Percentiles rank a stretch among this genome's conserved stretches.
phyloP scores from a whole-genome alignment of 2,329 filamentous ascomycete species.

The Colletotrichum spinosum region DNA sequence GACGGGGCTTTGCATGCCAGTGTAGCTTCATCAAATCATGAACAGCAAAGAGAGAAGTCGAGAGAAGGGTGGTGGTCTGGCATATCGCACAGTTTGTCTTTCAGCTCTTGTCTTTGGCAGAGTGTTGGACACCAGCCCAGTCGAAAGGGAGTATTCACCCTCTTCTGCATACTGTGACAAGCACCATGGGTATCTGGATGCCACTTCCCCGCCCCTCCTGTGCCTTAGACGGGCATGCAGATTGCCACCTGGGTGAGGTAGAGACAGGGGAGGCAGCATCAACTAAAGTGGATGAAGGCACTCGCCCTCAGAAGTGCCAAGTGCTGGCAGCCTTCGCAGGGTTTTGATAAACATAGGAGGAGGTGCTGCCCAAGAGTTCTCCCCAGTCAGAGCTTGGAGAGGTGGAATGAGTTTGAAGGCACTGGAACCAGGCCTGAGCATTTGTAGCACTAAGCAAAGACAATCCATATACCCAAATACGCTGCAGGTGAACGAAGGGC shows the following conservation, averaged over 20 bases:
- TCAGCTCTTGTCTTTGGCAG: conserved; percentile 30
- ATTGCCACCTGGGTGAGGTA: conserved; percentile 23
- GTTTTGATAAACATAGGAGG: no score
- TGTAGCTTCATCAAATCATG: conserved; percentile 16
- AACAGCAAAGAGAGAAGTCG: conserved; percentile 32
- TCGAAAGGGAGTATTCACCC: conserved; percentile 26
- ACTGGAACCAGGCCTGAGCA: no score
- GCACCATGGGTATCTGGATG: conserved; percentile 14
- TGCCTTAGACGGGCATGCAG: conserved; percentile 8
- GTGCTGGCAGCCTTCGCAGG: no score
- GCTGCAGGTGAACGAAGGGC: no score
- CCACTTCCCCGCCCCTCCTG: conserved; percentile 7
- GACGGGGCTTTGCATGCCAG: conserved; percentile 22
- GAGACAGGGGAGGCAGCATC: conserved; percentile 28
- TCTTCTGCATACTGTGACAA: conserved; percentile 29
- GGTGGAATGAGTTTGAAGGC: no score
- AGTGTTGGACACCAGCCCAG: conserved; percentile 10
- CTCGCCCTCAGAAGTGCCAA: no score
- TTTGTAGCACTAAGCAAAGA: no score
- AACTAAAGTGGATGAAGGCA: conserved; percentile 5
- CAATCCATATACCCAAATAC: no score
- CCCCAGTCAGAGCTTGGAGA: no score
- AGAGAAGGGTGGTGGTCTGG: conserved; percentile 26
- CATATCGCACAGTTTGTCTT: conserved; percentile 34
- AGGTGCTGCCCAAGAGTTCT: no score